These are phyloP conservation scores for Thalassiosira livingstoniorum DNA, from an alignment of 352 stramenopile species.

Conservation along the genomic window DNA sequence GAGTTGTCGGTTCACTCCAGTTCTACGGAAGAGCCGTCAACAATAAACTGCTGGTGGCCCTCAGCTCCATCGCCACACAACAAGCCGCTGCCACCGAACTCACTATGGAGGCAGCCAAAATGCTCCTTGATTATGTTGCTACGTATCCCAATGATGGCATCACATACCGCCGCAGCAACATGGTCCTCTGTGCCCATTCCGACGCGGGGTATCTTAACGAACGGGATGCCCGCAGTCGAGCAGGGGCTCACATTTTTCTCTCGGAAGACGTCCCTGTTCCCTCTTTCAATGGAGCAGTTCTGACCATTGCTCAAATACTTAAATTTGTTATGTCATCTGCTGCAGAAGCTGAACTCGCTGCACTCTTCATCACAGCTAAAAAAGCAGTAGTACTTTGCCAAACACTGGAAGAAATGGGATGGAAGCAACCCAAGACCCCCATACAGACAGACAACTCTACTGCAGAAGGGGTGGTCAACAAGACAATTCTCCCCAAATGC, in stretches of 20 bases:
- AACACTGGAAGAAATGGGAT: background rate
- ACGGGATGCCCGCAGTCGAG: background rate
- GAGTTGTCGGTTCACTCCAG: background rate
- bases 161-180: background rate
- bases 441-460: background rate
- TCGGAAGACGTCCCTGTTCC: background rate
- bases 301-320: background rate
- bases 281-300: too few species aligned
- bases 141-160: background rate
- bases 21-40: background rate
- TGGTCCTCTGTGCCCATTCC: background rate
- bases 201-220: background rate
- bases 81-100: background rate
- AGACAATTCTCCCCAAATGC: background rate
- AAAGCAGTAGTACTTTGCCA: background rate
- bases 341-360: background rate
- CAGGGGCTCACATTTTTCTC: background rate
- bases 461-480: background rate
- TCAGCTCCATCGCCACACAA: background rate
- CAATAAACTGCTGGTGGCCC: background rate
- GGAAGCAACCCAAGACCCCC: background rate
- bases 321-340: background rate
- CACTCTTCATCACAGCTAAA: background rate
- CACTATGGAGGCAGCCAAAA: background rate
- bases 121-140: background rate